These are phyloP conservation scores for Arthrobotrys megalospora DNA, from an alignment of 2,329 filamentous ascomycete genomes.

Conservation along the genomic window DNA sequence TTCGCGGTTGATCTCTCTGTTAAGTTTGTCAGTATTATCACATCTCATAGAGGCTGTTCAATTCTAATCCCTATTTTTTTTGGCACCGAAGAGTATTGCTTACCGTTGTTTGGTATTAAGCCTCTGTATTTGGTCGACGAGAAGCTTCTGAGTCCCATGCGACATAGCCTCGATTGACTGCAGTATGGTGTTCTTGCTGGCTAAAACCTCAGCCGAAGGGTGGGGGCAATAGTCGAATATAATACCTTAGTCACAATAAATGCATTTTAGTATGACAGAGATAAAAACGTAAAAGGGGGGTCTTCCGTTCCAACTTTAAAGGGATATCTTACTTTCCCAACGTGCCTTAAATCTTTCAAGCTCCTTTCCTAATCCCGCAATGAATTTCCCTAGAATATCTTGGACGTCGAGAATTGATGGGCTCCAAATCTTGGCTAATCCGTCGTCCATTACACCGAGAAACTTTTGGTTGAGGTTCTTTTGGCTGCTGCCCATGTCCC, in stretches of 20 bases:
- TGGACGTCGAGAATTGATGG: conserved; percentile 23
- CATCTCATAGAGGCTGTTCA: too few species aligned
- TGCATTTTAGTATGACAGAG: too few species aligned
- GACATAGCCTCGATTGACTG: conserved; percentile 35
- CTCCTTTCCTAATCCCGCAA: neutral
- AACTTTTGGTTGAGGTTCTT: conserved; percentile 39
- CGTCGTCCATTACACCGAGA: conserved; percentile 12
- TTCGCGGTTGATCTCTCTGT: conserved; percentile 36
- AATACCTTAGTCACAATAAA: too few species aligned
- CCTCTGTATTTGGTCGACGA: conserved; percentile 35
- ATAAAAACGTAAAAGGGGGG: too few species aligned
- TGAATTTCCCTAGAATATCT: neutral
- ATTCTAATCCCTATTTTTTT: too few species aligned
- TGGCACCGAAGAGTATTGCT: neutral
- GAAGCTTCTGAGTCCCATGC: conserved; percentile 26
- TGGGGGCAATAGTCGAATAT: conserved; percentile 8
- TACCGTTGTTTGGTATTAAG: conserved; percentile 44
- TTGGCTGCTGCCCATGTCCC: conserved; percentile 16
- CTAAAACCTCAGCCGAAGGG: neutral
- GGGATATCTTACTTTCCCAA: too few species aligned
- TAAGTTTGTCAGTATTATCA: neutral
- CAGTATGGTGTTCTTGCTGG: neutral
- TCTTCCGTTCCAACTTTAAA: too few species aligned
- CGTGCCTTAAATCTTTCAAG: conserved; percentile 16
- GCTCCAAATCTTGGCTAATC: conserved; percentile 10